A percentile compares a stretch with the other conserved stretches of the same genome.
Evolutionary conservation across 1,284 basidiomycete genomes (phyloP).

Genomic region (Trametes polyzona): DNA sequence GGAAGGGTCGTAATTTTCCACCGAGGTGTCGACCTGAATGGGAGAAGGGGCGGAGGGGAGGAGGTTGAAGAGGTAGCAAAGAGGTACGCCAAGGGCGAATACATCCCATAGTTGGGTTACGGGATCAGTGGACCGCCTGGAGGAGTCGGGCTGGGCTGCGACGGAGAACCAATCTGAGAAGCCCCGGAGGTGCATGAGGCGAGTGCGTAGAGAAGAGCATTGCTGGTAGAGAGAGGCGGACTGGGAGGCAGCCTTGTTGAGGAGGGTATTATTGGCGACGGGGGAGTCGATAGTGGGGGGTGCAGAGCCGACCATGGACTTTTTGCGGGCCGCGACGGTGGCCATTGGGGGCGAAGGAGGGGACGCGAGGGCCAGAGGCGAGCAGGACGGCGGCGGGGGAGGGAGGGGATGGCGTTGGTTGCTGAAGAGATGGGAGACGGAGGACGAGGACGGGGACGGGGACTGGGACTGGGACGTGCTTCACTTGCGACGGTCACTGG

Average conservation of each 20-base stretch:
- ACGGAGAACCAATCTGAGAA: conserved; percentile 74
- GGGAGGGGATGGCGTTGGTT: conserved; percentile 13
- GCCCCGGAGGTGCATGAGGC: conserved; percentile 74
- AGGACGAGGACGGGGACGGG: conserved; percentile 16
- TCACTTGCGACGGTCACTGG: no score
- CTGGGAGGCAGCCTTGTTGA: conserved; percentile 83
- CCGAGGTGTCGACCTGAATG: conserved; percentile 72
- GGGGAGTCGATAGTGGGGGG: conserved; percentile 74
- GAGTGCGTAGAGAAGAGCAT: conserved; percentile 75
- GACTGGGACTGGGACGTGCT: conserved; percentile 14
- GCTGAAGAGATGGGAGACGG: conserved; percentile 24
- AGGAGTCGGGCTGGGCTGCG: conserved; percentile 53
- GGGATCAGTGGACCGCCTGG: conserved; percentile 78
- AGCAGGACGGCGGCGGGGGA: conserved; percentile 12
- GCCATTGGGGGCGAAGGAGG: conserved; percentile 48
- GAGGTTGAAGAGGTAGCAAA: conserved; percentile 95
- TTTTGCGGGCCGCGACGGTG: conserved; percentile 78
- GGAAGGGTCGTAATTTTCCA: conserved; percentile 64
- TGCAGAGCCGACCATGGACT: conserved; percentile 70
- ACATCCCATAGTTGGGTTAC: conserved; percentile 95
- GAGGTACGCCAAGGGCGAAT: conserved; percentile 90
- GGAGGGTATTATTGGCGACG: conserved; percentile 77
- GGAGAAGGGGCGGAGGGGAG: conserved; percentile 70
- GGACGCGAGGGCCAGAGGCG: conserved; percentile 4
- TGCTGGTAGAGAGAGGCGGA: conserved; percentile 88